Evolutionary conservation across 192 early-diverging fungal genomes (phyloP).

Genomic region (Entomortierella chlamydospora): DNA sequence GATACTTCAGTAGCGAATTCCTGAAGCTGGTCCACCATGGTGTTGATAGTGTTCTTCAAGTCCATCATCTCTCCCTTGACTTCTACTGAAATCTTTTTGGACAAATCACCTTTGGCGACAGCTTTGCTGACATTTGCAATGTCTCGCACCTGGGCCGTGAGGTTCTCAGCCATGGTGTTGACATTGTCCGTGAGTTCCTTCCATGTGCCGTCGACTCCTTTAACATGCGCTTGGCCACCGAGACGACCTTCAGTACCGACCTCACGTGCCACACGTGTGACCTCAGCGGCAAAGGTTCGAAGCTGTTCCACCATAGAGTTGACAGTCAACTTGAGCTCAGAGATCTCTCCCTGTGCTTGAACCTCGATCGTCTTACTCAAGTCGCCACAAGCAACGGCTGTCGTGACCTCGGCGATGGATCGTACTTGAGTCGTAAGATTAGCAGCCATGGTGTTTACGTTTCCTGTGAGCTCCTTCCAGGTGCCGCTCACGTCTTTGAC

Average conservation of each 20-base stretch:
- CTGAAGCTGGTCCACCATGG: conserved; percentile 70
- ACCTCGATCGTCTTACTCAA: too few relatives aligned
- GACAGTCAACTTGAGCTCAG: too few relatives aligned
- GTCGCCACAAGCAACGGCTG: too few relatives aligned
- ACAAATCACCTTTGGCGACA: conserved; percentile 72
- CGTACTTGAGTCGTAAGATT: too few relatives aligned
- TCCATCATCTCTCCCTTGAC: conserved; percentile 72
- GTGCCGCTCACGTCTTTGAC: too few relatives aligned
- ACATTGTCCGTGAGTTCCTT: conserved; percentile 75
- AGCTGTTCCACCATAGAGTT: too few relatives aligned
- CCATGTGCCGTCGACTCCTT: conserved; percentile 75
- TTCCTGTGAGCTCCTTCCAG: too few relatives aligned
- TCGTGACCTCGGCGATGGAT: too few relatives aligned
- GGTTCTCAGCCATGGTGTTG: conserved; percentile 75
- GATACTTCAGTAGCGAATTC: conserved; percentile 72
- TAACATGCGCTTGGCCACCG: conserved; percentile 54
- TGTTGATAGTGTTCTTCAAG: conserved; percentile 72
- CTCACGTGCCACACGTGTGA: conserved; percentile 68
- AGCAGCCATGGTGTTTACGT: too few relatives aligned
- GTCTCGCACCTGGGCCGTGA: conserved; percentile 71
- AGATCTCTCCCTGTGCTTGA: too few relatives aligned
- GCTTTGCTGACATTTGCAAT: conserved; percentile 71
- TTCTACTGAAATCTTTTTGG: conserved; percentile 65
- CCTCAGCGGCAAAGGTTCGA: conserved; percentile 60
- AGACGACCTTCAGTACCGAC: conserved; percentile 72